Evolutionary conservation across 108 stramenopile genomes (phyloP).

Genomic region (Pseudonitzschia delicatissima): DNA sequence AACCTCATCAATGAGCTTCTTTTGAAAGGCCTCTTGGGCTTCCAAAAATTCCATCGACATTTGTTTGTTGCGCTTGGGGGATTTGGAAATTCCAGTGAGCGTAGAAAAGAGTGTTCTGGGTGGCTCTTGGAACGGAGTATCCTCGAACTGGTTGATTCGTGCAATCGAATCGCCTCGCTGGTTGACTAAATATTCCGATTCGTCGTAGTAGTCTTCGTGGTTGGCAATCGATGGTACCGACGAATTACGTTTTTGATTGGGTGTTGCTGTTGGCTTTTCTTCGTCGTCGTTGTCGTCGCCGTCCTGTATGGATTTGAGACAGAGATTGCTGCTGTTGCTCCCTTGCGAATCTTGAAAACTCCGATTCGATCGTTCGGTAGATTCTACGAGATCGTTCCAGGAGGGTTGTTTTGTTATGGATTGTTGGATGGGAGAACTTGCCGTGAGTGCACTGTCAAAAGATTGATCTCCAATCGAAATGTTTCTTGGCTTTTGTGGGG

Average conservation of each 20-base stretch:
- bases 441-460: too few relatives aligned
- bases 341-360: too few relatives aligned
- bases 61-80: constrained; percentile 3
- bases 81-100: constrained; percentile 13
- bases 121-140: neutral
- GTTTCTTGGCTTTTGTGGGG: too few relatives aligned
- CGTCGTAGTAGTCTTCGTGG: neutral
- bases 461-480: too few relatives aligned
- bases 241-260: neutral
- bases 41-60: constrained; percentile 22
- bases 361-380: too few relatives aligned
- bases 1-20: constrained; percentile 78
- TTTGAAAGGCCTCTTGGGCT: constrained; percentile 30
- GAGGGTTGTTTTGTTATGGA: too few relatives aligned
- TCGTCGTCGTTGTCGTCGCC: too few relatives aligned
- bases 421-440: too few relatives aligned
- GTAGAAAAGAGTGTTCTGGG: neutral
- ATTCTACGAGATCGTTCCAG: too few relatives aligned
- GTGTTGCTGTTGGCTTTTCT: too few relatives aligned
- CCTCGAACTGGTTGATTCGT: neutral
- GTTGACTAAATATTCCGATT: neutral
- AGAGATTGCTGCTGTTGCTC: too few relatives aligned
- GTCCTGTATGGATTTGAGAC: too few relatives aligned
- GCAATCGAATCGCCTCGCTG: neutral
- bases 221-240: neutral